phyloP scores from a whole-genome alignment of 805 yeast species.

The Ogataea methanolica region DNA sequence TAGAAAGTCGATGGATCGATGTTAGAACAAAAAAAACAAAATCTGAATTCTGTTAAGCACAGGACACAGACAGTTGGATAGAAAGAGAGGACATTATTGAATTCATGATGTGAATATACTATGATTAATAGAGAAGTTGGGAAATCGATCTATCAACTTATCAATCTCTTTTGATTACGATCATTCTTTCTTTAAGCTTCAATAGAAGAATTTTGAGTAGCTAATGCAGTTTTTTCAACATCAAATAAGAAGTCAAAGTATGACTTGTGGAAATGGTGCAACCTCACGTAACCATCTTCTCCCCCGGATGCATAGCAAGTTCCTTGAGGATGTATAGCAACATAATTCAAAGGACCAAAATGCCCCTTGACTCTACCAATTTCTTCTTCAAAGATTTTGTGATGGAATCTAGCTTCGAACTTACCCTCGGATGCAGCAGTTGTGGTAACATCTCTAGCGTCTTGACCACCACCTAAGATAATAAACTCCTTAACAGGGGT shows the following conservation, averaged over 20 bases:
- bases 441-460: conserved; percentile 97
- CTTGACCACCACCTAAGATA: conserved; percentile 98
- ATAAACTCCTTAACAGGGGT: conserved; percentile 91
- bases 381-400: conserved; percentile 92
- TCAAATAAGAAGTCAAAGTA: conserved; percentile 93
- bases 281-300: conserved; percentile 96
- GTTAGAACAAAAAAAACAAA: too few species aligned
- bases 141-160: too few species aligned
- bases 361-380: conserved; percentile 97
- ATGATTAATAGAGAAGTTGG: too few species aligned
- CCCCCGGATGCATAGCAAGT: conserved; percentile 94
- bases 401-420: conserved; percentile 94
- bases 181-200: conserved; percentile 7
- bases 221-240: conserved; percentile 73
- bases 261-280: conserved; percentile 88
- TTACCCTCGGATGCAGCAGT: conserved; percentile 90
- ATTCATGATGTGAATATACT: too few species aligned
- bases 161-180: too few species aligned
- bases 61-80: too few species aligned
- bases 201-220: conserved; percentile 17
- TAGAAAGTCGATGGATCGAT: too few species aligned
- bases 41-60: too few species aligned
- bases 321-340: conserved; percentile 94
- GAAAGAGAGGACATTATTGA: too few species aligned
- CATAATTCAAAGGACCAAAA: conserved; percentile 95